These are phyloP conservation scores for Sarocladium strictum DNA, from an alignment of 2,329 filamentous ascomycete genomes.

Conservation along the genomic window DNA sequence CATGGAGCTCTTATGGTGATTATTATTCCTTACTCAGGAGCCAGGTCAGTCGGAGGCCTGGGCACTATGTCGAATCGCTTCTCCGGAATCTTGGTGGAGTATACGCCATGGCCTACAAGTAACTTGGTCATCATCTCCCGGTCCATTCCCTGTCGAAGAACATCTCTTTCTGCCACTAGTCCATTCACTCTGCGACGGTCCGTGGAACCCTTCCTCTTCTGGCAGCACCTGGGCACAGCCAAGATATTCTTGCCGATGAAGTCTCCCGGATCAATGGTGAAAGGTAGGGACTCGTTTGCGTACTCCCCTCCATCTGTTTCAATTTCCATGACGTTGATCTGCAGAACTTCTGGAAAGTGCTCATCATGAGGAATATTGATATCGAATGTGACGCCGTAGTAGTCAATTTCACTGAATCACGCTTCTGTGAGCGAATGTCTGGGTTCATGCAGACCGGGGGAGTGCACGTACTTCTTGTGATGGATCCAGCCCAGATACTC, in stretches of 20 bases:
- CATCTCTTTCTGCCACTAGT: conserved; percentile 9
- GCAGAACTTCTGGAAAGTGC: conserved; percentile 31
- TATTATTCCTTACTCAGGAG: background rate
- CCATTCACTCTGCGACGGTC: conserved; percentile 2
- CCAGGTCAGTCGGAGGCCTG: conserved; percentile 2
- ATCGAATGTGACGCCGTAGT: conserved; percentile 36
- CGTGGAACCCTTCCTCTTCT: conserved; percentile 13
- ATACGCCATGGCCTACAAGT: conserved; percentile 9
- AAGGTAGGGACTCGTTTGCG: conserved; percentile 27
- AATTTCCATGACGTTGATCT: conserved; percentile 34
- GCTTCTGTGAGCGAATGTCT: background rate
- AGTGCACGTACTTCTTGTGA: conserved; percentile 9
- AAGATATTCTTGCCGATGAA: conserved; percentile 31
- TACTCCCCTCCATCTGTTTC: conserved; percentile 20
- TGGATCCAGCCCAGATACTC: conserved; percentile 11
- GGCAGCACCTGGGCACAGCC: conserved; percentile 34
- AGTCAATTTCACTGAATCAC: conserved; percentile 19
- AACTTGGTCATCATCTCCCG: conserved; percentile 10
- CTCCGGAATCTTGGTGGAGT: conserved; percentile 10
- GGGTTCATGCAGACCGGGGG: background rate
- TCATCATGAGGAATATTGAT: conserved; percentile 29
- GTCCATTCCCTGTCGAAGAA: conserved; percentile 9
- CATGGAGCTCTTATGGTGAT: background rate
- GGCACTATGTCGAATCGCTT: conserved; percentile 9
- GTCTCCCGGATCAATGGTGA: conserved; percentile 27